These are phyloP conservation scores for Thraustotheca clavata DNA, from an alignment of 352 stramenopile species.

Conservation along the genomic window DNA sequence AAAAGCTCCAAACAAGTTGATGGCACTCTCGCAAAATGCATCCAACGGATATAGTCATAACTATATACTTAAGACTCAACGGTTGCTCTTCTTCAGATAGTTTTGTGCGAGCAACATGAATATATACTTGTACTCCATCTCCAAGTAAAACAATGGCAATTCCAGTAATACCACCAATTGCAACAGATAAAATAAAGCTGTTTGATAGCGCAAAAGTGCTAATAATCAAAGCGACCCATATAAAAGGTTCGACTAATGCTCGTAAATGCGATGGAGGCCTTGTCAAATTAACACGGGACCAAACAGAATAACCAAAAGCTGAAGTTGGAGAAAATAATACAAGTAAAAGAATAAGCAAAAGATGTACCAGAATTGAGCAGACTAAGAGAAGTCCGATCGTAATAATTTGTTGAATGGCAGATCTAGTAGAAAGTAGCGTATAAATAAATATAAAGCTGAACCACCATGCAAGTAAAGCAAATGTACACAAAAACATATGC, in stretches of 20 bases:
- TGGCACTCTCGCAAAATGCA: conserved; percentile 54
- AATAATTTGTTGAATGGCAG: neutral
- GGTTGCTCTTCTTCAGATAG: conserved; percentile 30
- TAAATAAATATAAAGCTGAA: neutral
- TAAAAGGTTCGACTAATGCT: conserved; percentile 58
- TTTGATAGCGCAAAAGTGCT: conserved; percentile 56
- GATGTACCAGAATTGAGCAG: conserved; percentile 35
- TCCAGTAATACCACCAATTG: conserved; percentile 31
- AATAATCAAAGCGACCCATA: conserved; percentile 60
- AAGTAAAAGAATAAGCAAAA: conserved; percentile 40
- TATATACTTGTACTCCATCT: conserved; percentile 48
- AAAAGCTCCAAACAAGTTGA: conserved; percentile 36
- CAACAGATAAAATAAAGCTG: conserved; percentile 37
- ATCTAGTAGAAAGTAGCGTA: neutral
- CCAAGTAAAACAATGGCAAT: conserved; percentile 38
- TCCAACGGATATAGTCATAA: conserved; percentile 55
- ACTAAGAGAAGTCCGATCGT: neutral
- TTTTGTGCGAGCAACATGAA: conserved; percentile 34
- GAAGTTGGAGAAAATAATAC: conserved; percentile 17
- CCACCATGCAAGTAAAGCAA: conserved; percentile 6
- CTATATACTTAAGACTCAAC: conserved; percentile 54
- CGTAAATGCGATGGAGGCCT: conserved; percentile 31
- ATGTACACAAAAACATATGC: conserved; percentile 6
- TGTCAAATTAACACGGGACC: conserved; percentile 43
- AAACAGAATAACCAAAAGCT: conserved; percentile 36